These are phyloP conservation scores for Carex kokanica DNA, from an alignment of 176 grass and related monocot species.

Conservation along the genomic window DNA sequence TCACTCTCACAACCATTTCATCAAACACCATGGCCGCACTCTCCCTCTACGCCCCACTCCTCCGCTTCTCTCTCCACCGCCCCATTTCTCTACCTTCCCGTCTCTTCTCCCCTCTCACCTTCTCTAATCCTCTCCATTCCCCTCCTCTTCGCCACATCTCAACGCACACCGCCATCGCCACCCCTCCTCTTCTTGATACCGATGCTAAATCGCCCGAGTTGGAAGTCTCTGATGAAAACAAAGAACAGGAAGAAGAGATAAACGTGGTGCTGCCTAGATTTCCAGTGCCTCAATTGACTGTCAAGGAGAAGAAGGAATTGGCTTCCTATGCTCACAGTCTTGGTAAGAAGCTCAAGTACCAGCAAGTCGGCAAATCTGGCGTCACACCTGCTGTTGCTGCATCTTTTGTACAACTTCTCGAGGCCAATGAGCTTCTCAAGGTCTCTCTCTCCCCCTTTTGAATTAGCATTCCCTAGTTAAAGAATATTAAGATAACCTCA, in stretches of 20 bases:
- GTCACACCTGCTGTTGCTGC: slow-evolving; percentile 58
- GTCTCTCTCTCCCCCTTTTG: slow-evolving; percentile 23
- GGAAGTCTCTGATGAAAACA: slow-evolving; percentile 11
- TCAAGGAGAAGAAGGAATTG: slow-evolving; percentile 92
- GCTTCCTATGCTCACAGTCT: slow-evolving; percentile 82
- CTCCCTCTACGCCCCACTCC: slow-evolving; percentile 38
- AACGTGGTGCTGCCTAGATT: slow-evolving; percentile 39
- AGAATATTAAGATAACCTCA: background rate
- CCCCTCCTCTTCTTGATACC: slow-evolving; percentile 2
- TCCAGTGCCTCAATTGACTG: slow-evolving; percentile 59
- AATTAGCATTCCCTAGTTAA: background rate
- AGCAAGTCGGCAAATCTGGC: slow-evolving; percentile 86
- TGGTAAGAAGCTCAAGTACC: slow-evolving; percentile 83
- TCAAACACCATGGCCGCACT: slow-evolving; percentile 40
- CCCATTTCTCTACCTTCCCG: slow-evolving; percentile 6
- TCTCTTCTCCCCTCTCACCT: slow-evolving; percentile 18
- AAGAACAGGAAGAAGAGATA: slow-evolving; percentile 14
- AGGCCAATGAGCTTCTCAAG: slow-evolving; percentile 95
- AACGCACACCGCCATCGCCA: background rate
- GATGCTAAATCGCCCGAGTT: slow-evolving; percentile 14
- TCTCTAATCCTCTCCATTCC: slow-evolving; percentile 6
- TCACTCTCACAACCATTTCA: slow-evolving; percentile 28
- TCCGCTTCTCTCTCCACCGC: slow-evolving; percentile 43
- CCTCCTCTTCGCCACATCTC: slow-evolving; percentile 29
- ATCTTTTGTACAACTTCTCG: slow-evolving; percentile 70